phyloP scores from a whole-genome alignment of 2,329 filamentous ascomycete genomes.

The Fusarium decemcellulare region DNA sequence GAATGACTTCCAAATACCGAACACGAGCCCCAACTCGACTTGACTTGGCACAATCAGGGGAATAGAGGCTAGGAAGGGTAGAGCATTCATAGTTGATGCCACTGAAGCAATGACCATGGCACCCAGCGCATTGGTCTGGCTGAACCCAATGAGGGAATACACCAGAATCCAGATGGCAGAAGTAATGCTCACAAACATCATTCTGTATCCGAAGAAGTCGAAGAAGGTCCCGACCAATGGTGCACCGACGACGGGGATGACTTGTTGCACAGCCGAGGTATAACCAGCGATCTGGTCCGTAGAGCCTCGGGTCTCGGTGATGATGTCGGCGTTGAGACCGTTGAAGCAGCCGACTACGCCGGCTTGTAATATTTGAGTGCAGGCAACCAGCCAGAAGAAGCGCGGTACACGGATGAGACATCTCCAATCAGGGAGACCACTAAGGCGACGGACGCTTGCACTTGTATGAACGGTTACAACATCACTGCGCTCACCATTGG shows the following conservation, averaged over 20 bases:
- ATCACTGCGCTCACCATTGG: too few species aligned
- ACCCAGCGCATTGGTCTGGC: constrained; percentile 37
- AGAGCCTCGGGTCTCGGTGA: constrained; percentile 40
- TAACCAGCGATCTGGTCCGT: constrained; percentile 47
- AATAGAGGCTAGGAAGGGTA: constrained; percentile 46
- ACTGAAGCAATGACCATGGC: constrained; percentile 46
- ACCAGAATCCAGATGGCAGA: constrained; percentile 42
- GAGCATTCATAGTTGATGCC: constrained; percentile 44
- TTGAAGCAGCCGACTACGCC: constrained; percentile 21
- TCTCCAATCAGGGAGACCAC: neutral
- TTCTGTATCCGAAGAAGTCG: constrained; percentile 40
- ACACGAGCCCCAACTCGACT: constrained; percentile 42
- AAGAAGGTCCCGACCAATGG: constrained; percentile 43
- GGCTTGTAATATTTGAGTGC: neutral
- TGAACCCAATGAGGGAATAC: constrained; percentile 43
- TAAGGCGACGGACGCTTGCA: too few species aligned
- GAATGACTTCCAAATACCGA: constrained; percentile 48
- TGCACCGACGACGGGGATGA: constrained; percentile 45
- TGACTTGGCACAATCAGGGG: constrained; percentile 29
- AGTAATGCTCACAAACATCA: constrained; percentile 45
- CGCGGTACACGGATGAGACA: neutral
- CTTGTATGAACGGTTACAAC: too few species aligned
- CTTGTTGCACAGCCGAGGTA: constrained; percentile 45
- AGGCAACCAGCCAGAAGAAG: neutral
- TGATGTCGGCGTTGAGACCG: constrained; percentile 42